These are phyloP conservation scores for Tylopilus felleus DNA, from an alignment of 768 basidiomycete species.

Conservation along the genomic window DNA sequence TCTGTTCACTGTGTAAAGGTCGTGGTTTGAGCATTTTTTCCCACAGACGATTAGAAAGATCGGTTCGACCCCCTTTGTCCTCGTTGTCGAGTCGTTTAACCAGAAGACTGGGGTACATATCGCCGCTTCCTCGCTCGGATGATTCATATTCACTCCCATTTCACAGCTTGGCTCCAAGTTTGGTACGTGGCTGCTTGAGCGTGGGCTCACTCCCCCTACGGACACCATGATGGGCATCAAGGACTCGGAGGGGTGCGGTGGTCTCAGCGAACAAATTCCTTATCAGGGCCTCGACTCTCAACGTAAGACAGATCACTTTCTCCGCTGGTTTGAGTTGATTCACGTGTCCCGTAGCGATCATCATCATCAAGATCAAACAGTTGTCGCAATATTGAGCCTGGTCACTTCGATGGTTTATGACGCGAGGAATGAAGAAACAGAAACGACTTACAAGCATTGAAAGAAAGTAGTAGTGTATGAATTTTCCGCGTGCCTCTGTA, in stretches of 20 bases:
- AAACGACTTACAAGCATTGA: too few species aligned
- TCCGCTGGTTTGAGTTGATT: neutral
- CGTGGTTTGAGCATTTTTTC: neutral
- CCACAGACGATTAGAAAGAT: conserved; percentile 43
- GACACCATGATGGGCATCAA: conserved; percentile 80
- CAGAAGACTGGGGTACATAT: too few species aligned
- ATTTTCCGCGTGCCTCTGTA: too few species aligned
- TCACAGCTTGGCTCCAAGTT: too few species aligned
- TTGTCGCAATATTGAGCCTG: conserved; percentile 32
- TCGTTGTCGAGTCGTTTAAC: too few species aligned
- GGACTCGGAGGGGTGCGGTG: conserved; percentile 73
- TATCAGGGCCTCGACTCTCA: conserved; percentile 78
- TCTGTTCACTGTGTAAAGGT: neutral
- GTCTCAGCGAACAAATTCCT: conserved; percentile 82
- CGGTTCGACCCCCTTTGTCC: too few species aligned
- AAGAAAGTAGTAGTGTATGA: too few species aligned
- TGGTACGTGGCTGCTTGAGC: too few species aligned
- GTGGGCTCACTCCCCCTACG: conserved; percentile 50
- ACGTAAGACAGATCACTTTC: conserved; percentile 44
- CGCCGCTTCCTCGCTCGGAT: too few species aligned
- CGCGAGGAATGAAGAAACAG: too few species aligned
- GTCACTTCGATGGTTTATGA: neutral
- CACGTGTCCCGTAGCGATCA: conserved; percentile 37
- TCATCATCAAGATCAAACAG: conserved; percentile 44
- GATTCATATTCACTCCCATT: too few species aligned